Percentiles rank a stretch among this genome's conserved stretches.
Conservation (phyloP, 345 rosid genomes). For the Noccaea bulbosa region DNA sequence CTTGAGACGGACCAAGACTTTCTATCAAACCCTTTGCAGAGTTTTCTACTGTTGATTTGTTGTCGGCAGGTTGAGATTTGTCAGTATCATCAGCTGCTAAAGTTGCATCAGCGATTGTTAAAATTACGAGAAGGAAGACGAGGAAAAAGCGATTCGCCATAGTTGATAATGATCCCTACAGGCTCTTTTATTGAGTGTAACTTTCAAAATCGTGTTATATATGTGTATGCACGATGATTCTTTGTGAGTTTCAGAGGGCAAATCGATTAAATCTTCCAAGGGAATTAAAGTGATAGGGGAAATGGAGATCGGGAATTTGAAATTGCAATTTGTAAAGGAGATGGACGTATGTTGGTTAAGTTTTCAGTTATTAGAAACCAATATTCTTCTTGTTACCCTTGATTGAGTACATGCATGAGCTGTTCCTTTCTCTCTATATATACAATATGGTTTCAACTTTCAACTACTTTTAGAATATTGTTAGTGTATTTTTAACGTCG, state of each 20-base stretch:
- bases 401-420: conserved; percentile 14
- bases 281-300: conserved; percentile 8
- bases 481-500: not conserved
- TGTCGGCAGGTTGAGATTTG: conserved; percentile 17
- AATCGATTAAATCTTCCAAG: conserved; percentile 9
- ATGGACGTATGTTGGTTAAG: not conserved
- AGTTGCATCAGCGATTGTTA: conserved; percentile 18
- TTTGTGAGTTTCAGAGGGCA: not conserved
- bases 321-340: conserved; percentile 8
- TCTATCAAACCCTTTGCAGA: conserved; percentile 35
- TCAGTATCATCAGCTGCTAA: conserved; percentile 24
- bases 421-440: not conserved
- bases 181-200: conserved; percentile 2
- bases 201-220: no score
- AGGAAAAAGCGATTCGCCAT: conserved; percentile 17
- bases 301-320: conserved; percentile 26
- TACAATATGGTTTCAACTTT: not conserved
- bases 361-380: conserved; percentile 7
- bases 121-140: not conserved
- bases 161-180: not conserved
- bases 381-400: not conserved
- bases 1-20: conserved; percentile 46
- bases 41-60: conserved; percentile 18
- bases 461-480: conserved; percentile 15
- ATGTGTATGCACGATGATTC: not conserved